A percentile compares a stretch with the other conserved stretches of the same genome.
Evolutionary conservation across 1,284 basidiomycete species (phyloP).

Genomic region (Violaceomyces palustris): DNA sequence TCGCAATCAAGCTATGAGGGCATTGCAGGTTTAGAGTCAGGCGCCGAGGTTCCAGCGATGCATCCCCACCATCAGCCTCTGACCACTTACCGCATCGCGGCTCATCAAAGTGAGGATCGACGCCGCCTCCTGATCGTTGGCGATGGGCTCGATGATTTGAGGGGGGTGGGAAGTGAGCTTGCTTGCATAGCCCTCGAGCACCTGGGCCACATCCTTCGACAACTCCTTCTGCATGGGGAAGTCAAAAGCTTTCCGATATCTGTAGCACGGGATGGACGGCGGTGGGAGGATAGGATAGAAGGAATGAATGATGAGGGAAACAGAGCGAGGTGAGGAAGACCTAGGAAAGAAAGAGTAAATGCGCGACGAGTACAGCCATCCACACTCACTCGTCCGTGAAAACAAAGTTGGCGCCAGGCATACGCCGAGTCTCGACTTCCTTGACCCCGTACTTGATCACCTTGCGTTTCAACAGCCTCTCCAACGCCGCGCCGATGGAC

Average conservation of each 20-base stretch:
- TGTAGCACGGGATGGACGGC: background rate
- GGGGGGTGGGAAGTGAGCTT: too few relatives aligned
- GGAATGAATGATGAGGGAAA: too few relatives aligned
- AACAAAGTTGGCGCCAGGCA: constrained; percentile 28
- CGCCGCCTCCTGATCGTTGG: constrained; percentile 24
- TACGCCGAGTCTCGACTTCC: constrained; percentile 14
- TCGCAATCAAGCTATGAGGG: too few relatives aligned
- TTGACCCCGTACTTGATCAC: constrained; percentile 10
- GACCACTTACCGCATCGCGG: too few relatives aligned
- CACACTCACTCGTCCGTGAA: constrained; percentile 13
- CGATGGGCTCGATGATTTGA: constrained; percentile 13
- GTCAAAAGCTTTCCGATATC: background rate
- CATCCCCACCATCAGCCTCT: constrained; percentile 5
- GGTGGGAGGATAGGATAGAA: constrained; percentile 4
- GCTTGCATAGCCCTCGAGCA: background rate
- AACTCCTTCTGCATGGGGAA: constrained; percentile 2
- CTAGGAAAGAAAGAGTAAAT: too few relatives aligned
- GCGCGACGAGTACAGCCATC: constrained; percentile 2
- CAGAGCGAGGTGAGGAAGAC: too few relatives aligned
- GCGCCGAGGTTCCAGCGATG: too few relatives aligned
- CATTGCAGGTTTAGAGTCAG: too few relatives aligned
- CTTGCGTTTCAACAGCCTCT: constrained; percentile 14
- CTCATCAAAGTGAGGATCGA: constrained; percentile 10
- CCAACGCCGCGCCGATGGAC: constrained; percentile 21
- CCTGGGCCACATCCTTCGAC: constrained; percentile 2